Base-by-base conservation (phyloP, 139 green algal genomes). In the Diplosphaera chodatii region DNA sequence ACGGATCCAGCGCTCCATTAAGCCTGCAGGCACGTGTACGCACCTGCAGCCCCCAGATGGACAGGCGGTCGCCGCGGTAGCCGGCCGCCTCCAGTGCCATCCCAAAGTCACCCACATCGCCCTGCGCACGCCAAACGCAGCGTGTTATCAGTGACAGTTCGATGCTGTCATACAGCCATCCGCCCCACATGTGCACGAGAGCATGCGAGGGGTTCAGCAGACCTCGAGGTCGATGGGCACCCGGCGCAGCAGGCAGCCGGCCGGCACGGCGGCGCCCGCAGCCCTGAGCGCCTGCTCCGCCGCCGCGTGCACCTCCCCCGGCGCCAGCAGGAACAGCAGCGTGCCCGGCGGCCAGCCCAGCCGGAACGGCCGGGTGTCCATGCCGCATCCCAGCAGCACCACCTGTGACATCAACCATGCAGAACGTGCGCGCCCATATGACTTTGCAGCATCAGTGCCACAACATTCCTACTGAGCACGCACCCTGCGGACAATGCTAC, bases 331-430 rank as follows among this genome's bases (percentile, higher is more conserved):
- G 80, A 83, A 94, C 25, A 95, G 71, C 8, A 92, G 63, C 32
- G 85, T 92, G 55, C 89, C 89, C 15, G 74, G 41, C 0, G 87
- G 85, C 89, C 84, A 91, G 1, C 69, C 77, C 72, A 94, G 78
- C 1, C 89, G 75, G 56, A 79, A 90, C 5, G 86, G 85, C 2
- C 90, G 84, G 0, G 84, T 90, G 79, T 93, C 87, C 33, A 91
- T 68, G 10, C 74, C 90, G 69, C 88, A 82, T 3, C 87, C 90
- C 33, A 96, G 18, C 32, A 96, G 72, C 28, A 96, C 86, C 4
- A 93, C 85, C 82, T 94, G 84, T 32, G 67, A 66, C 34, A 75
- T 3, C 48, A 59, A n/a, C 13, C 13, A 59, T 73, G 72, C 65
- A 74, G 32, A 40, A 71, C 8, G 6, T 55, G n/a, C 28, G 29